Evolutionary conservation across 768 basidiomycete species (phyloP), one percentile per base, ranked within the genome.

Genomic region (Mycena chlorophos): DNA sequence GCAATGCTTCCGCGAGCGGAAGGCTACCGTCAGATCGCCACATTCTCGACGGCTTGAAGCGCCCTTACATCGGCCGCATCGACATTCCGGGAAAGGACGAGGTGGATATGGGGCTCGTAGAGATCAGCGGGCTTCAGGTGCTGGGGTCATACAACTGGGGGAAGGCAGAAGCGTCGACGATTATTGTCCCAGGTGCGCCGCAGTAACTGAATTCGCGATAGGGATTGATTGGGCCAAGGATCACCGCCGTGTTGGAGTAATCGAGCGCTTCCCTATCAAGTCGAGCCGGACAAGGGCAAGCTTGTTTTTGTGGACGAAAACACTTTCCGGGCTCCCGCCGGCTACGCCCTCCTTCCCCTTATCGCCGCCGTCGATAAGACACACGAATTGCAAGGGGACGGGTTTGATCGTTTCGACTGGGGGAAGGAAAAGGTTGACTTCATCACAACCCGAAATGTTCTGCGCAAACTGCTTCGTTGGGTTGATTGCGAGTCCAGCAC

Each of bases 391-490:
- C 45, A 13, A 5, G 65, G 66, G 16, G 55, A 62, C 37, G 38
- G 66, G n/a, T n/a, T n/a, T n/a, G n/a, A 16, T 55, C 65, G 23
- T 77, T 78, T 49, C 20, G 69, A 79, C 55, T 79, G 78, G 78
- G 34, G 72, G 4, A 63, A 67, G 3, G 70, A 46, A n/a, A 5
- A 46, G 22, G 45, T 82, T 39, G 76, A 79, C 48, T 68, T 78
- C 49, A 71, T 89, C 56, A 83, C 86, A 0, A 87, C 89, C 63
- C 77, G 89, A 26, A 89, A 88, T 62, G 75, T 74, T 23, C 70
- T 89, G 17, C 77, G 87, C 23, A 88, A 87, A 66, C 70, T 90
- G 37, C 63, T 84, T 20, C 74, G 83, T 23, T 87, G 83, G 84
- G 73, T 79, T n/a, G 66, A 64, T 17, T 72, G 69, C 26, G 23